Percentiles rank a stretch among this genome's conserved stretches.
phyloP scores from a whole-genome alignment of 768 basidiomycete species.

The Scleroderma citrinum region DNA sequence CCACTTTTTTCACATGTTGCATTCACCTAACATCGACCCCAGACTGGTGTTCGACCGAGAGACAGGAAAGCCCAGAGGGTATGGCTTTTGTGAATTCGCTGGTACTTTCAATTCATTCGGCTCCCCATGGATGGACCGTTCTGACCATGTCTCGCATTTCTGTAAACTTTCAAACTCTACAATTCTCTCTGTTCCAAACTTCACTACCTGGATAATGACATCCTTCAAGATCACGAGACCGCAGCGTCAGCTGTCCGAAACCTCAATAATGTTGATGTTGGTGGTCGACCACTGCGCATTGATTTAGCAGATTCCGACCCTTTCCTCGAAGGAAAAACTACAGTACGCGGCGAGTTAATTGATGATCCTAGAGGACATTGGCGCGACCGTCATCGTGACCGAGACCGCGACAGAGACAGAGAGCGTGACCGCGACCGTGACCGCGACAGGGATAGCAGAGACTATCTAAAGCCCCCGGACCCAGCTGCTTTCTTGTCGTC shows the following conservation, averaged over 20 bases:
- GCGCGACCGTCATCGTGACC: conserved; percentile 43
- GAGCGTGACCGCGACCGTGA: conserved; percentile 45
- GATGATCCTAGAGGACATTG: conserved; percentile 41
- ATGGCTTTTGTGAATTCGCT: conserved; percentile 90
- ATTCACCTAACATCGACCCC: conserved; percentile 5
- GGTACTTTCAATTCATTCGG: conserved; percentile 51
- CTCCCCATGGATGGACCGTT: conserved; percentile 33
- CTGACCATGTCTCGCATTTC: conserved; percentile 21
- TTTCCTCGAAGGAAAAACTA: conserved; percentile 86
- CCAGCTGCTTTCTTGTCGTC: conserved; percentile 51
- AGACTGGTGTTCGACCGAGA: conserved; percentile 88
- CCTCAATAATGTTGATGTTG: conserved; percentile 87
- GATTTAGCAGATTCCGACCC: conserved; percentile 93
- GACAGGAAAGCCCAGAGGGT: conserved; percentile 92
- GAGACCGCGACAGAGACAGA: conserved; percentile 49
- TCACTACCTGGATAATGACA: background rate
- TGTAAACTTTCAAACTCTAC: background rate
- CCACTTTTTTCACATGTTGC: background rate
- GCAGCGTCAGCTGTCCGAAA: conserved; percentile 94
- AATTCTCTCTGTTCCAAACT: too few species aligned
- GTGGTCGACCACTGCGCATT: conserved; percentile 88
- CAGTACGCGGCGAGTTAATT: conserved; percentile 74
- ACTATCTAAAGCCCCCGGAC: conserved; percentile 31
- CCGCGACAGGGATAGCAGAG: conserved; percentile 23
- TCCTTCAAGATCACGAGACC: conserved; percentile 80